A percentile compares a stretch with the other conserved stretches of the same genome.
These are phyloP conservation scores for Capronia americana DNA, from an alignment of 2,329 filamentous ascomycete species.

Conservation along the genomic window DNA sequence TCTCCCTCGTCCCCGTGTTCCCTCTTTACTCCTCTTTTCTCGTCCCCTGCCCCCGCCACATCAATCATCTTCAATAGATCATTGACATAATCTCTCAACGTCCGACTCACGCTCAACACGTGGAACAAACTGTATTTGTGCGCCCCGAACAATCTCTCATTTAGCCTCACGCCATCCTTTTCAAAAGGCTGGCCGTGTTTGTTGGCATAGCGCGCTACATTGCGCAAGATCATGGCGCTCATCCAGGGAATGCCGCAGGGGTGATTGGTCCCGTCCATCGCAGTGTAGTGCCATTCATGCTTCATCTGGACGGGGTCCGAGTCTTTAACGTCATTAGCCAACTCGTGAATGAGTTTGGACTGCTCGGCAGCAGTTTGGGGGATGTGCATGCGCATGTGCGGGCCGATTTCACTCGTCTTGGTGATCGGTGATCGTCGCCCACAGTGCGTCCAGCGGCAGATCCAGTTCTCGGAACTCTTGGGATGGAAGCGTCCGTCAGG, in stretches of 20 bases:
- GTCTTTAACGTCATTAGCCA: constrained; percentile 28
- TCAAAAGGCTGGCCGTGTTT: constrained; percentile 37
- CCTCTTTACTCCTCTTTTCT: constrained; percentile 24
- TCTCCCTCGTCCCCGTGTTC: constrained; percentile 32
- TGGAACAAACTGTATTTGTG: constrained; percentile 35
- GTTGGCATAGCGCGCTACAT: constrained; percentile 51
- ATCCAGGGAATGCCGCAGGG: constrained; percentile 56
- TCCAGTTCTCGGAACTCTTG: constrained; percentile 20
- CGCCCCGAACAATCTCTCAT: constrained; percentile 32
- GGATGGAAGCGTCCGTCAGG: constrained; percentile 34
- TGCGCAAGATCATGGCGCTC: constrained; percentile 54
- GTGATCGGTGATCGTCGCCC: constrained; percentile 23
- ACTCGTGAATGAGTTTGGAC: constrained; percentile 34
- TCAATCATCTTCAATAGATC: constrained; percentile 53
- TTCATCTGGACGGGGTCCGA: constrained; percentile 30
- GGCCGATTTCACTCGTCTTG: constrained; percentile 27
- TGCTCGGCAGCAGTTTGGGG: constrained; percentile 34
- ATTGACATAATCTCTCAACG: constrained; percentile 50
- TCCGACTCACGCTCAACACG: constrained; percentile 43
- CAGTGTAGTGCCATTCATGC: constrained; percentile 49
- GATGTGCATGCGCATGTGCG: constrained; percentile 38
- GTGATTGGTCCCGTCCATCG: constrained; percentile 48
- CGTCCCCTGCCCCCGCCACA: constrained; percentile 40
- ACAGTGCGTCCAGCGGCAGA: constrained; percentile 38
- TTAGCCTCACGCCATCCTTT: constrained; percentile 32